These are phyloP conservation scores for Zygnema cylindricum DNA, from an alignment of 139 green algal genomes.

Conservation along the genomic window DNA sequence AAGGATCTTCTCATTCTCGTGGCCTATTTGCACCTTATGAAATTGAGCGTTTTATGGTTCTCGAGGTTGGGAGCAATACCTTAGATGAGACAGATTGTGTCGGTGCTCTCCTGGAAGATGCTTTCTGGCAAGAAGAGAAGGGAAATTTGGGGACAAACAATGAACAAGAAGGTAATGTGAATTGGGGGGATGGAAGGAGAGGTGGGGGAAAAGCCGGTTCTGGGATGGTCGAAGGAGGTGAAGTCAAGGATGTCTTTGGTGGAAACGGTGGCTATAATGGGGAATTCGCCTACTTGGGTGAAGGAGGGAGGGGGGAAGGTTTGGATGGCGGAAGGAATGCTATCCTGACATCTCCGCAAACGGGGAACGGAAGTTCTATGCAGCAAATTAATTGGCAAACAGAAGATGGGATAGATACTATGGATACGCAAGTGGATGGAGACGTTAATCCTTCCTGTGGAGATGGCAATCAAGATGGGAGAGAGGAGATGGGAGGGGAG, in stretches of 20 bases:
- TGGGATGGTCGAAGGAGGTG: slow-evolving; percentile 11
- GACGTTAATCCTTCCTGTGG: not conserved
- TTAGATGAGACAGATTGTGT: not conserved
- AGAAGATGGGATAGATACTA: not conserved
- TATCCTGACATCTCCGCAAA: not conserved
- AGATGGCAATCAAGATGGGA: not conserved
- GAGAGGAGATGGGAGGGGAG: too few relatives aligned
- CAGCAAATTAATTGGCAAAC: not conserved
- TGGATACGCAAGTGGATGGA: not conserved
- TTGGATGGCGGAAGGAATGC: not conserved
- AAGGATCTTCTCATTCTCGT: not conserved
- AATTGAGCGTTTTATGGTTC: not conserved
- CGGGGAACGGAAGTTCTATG: not conserved
- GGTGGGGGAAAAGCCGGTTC: slow-evolving; percentile 17
- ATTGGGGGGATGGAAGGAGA: not conserved
- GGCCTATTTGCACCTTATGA: not conserved
- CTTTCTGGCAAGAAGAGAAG: not conserved
- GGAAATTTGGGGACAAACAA: not conserved
- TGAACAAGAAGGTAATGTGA: not conserved
- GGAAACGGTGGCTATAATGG: too few relatives aligned
- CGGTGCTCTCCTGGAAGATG: not conserved
- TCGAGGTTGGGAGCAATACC: slow-evolving; percentile 7
- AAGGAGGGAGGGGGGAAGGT: not conserved
- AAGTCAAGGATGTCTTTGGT: not conserved
- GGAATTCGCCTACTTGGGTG: too few relatives aligned